Evolutionary conservation across 306 rosid genomes (phyloP).

Genomic region (Trifolium repens): DNA sequence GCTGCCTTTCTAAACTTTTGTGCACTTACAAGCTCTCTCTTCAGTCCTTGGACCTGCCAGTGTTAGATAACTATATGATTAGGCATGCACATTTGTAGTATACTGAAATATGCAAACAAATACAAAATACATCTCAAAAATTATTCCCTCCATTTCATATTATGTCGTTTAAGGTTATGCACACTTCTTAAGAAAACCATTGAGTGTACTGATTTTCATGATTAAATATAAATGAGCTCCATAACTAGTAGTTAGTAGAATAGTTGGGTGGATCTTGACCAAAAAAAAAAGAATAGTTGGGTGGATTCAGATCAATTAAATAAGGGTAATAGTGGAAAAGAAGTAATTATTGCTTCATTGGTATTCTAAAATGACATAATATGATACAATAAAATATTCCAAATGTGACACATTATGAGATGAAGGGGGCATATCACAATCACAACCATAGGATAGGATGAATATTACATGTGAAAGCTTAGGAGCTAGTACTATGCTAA

Average conservation of each 20-base stretch:
- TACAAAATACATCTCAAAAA: constrained; percentile 34
- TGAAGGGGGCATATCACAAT: too few relatives aligned
- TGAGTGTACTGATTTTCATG: background rate
- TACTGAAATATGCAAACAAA: constrained; percentile 35
- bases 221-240: background rate
- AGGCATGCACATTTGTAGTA: constrained; percentile 29
- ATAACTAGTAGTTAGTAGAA: background rate
- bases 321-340: background rate
- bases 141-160: background rate
- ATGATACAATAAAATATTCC: background rate
- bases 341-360: background rate
- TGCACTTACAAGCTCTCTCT: constrained; percentile 78
- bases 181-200: background rate
- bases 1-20: constrained; percentile 85
- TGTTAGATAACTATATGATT: constrained; percentile 34
- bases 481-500: constrained; percentile 8
- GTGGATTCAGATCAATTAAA: background rate
- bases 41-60: constrained; percentile 88
- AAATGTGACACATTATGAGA: too few relatives aligned
- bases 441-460: background rate
- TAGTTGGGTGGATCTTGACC: background rate
- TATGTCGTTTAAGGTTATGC: background rate
- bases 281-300: background rate
- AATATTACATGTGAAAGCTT: constrained; percentile 31
- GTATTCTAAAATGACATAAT: background rate